These are phyloP conservation scores for Penicillium canescens DNA, from an alignment of 495 filamentous ascomycete genomes.

Conservation along the genomic window DNA sequence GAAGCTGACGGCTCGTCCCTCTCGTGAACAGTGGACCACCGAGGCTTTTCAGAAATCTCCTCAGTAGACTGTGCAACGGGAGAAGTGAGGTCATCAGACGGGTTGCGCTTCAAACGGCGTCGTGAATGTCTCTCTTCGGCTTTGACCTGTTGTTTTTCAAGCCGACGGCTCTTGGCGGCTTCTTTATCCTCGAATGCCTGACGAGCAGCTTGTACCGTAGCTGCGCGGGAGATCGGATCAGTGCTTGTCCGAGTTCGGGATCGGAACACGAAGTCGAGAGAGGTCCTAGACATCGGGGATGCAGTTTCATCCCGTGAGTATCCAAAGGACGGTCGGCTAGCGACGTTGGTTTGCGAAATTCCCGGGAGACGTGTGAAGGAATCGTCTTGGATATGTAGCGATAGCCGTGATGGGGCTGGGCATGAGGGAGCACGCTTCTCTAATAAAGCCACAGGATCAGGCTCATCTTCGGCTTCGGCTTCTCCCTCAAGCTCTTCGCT, in stretches of 20 bases:
- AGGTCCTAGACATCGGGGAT: slow-evolving; percentile 53
- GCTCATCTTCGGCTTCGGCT: slow-evolving; percentile 19
- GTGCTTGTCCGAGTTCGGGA: slow-evolving; percentile 45
- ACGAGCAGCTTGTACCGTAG: slow-evolving; percentile 54
- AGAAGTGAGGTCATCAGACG: slow-evolving; percentile 13
- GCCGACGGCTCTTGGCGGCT: slow-evolving; percentile 56
- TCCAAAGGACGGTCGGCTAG: slow-evolving; percentile 50
- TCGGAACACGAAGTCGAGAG: slow-evolving; percentile 58
- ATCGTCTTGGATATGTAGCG: slow-evolving; percentile 49
- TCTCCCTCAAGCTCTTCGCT: slow-evolving; percentile 44
- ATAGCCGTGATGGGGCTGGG: slow-evolving; percentile 35
- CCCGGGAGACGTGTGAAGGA: slow-evolving; percentile 47
- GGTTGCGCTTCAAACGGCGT: slow-evolving; percentile 31
- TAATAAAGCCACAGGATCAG: slow-evolving; percentile 21
- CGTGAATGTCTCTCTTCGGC: slow-evolving; percentile 44
- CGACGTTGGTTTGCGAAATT: slow-evolving; percentile 55
- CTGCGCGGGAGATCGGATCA: slow-evolving; percentile 53
- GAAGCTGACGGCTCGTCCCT: slow-evolving; percentile 13
- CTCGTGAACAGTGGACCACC: slow-evolving; percentile 2
- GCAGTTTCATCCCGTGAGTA: slow-evolving; percentile 48
- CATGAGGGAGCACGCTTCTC: slow-evolving; percentile 27
- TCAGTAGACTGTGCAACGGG: slow-evolving; percentile 10
- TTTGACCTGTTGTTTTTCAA: slow-evolving; percentile 56
- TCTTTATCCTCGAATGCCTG: slow-evolving; percentile 60
- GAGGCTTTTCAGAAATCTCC: slow-evolving; percentile 15